A percentile compares a stretch with the other conserved stretches of the same genome.
Evolutionary conservation across 352 stramenopile species (phyloP).

Genomic region (Globisporangium canariense): DNA sequence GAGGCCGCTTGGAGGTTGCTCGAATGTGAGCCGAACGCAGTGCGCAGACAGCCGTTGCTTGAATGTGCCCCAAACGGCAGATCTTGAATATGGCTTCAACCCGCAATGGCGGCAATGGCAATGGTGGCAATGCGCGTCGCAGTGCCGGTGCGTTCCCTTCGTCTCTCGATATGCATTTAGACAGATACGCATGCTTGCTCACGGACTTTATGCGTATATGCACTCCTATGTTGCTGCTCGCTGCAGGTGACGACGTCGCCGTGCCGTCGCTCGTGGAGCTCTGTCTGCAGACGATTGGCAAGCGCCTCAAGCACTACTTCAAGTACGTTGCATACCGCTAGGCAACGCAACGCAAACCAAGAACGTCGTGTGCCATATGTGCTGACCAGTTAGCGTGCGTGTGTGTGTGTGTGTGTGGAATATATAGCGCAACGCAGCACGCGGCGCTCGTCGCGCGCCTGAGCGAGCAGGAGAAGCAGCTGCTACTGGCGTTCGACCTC

Average conservation of each 20-base stretch:
- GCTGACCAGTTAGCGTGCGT: not conserved
- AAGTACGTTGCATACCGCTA: constrained; percentile 15
- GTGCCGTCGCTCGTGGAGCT: constrained; percentile 28
- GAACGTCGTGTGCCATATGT: not conserved
- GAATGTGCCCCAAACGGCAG: not conserved
- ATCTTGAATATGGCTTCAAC: not conserved
- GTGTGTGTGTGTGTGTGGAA: constrained; percentile 3
- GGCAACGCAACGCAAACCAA: not conserved
- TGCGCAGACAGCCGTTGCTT: not conserved
- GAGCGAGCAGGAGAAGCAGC: constrained; percentile 19
- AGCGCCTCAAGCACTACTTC: constrained; percentile 29
- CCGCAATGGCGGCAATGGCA: not conserved
- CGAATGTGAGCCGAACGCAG: not conserved
- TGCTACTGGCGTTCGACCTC: constrained; percentile 28
- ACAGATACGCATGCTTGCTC: not conserved
- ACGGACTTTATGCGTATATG: not conserved
- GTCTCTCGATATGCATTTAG: not conserved
- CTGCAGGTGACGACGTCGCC: not conserved
- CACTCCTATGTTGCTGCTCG: not conserved
- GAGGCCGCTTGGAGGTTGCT: not conserved
- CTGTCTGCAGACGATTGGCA: constrained; percentile 26
- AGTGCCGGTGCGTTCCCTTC: not conserved
- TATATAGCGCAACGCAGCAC: constrained; percentile 15
- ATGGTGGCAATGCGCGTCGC: not conserved
- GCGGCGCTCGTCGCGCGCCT: constrained; percentile 9